Evolutionary conservation across 106 monocot species (phyloP).

Genomic region (Dendrobium chrysotoxum): DNA sequence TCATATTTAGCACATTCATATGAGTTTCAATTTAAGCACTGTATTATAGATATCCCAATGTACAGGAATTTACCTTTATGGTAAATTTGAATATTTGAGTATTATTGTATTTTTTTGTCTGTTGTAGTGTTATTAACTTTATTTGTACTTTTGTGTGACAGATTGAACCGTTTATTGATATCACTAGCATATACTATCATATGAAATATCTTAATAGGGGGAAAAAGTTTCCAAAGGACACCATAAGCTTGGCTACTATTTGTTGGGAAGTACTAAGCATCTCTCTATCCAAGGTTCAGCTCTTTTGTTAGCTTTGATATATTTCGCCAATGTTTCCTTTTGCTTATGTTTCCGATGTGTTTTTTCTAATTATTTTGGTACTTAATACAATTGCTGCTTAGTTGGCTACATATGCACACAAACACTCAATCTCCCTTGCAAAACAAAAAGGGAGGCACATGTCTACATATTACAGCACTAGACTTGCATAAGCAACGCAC

Average conservation of each 20-base stretch:
- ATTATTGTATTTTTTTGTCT: background rate
- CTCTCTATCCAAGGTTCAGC: slow-evolving; percentile 79
- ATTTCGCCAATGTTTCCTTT: background rate
- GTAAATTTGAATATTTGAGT: background rate
- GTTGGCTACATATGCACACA: background rate
- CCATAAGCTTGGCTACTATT: slow-evolving; percentile 76
- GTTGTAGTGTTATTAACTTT: background rate
- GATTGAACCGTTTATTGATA: slow-evolving; percentile 91
- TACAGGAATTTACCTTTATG: background rate
- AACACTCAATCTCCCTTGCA: background rate
- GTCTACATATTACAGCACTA: too few species aligned
- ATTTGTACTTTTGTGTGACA: slow-evolving; percentile 16
- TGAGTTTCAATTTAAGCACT: background rate
- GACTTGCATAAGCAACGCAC: too few species aligned
- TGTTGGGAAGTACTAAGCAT: slow-evolving; percentile 71
- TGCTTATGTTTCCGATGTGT: background rate
- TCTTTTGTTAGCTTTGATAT: background rate
- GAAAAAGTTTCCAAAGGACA: slow-evolving; percentile 60
- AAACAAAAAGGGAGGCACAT: too few species aligned
- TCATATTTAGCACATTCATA: background rate
- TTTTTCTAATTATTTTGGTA: background rate
- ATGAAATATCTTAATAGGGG: slow-evolving; percentile 30
- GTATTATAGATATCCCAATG: background rate
- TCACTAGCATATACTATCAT: slow-evolving; percentile 71
- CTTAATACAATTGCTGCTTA: background rate